A percentile compares a stretch with the other conserved stretches of the same genome.
phyloP scores from a whole-genome alignment of 768 basidiomycete genomes.

The Suillus weaverae region DNA sequence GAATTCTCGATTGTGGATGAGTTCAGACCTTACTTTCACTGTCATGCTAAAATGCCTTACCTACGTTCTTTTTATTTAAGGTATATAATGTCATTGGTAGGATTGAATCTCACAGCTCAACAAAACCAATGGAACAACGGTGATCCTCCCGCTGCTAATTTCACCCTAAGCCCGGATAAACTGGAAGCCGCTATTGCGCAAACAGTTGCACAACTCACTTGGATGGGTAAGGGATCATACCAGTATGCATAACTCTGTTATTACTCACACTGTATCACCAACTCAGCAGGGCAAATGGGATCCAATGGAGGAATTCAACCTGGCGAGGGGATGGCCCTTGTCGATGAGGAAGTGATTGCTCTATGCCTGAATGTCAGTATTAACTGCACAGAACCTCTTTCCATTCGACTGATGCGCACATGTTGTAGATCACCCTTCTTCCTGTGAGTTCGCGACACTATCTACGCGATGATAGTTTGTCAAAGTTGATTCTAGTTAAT shows the following conservation, averaged over 20 bases:
- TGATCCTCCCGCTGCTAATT: neutral
- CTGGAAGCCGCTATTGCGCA: constrained; percentile 1
- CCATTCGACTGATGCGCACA: neutral
- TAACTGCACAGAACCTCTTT: neutral
- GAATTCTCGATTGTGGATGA: neutral
- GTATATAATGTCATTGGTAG: constrained; percentile 5
- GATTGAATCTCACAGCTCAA: neutral
- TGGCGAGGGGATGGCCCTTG: neutral
- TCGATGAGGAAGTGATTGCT: neutral
- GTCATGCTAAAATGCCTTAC: neutral
- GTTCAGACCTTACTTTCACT: neutral
- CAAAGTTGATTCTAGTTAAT: neutral
- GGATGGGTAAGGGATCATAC: neutral
- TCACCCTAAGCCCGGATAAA: neutral
- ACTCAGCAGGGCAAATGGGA: neutral
- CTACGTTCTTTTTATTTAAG: neutral
- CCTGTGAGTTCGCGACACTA: neutral
- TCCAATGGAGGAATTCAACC: neutral
- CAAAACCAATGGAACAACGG: neutral
- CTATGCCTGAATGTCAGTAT: constrained; percentile 1
- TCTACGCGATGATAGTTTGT: neutral
- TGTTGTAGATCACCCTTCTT: constrained; percentile 1
- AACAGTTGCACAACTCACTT: neutral
- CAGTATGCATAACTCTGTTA: neutral
- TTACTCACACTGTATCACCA: neutral